Evolutionary conservation across 345 rosid species (phyloP).

Genomic region (Murraya koenigii): DNA sequence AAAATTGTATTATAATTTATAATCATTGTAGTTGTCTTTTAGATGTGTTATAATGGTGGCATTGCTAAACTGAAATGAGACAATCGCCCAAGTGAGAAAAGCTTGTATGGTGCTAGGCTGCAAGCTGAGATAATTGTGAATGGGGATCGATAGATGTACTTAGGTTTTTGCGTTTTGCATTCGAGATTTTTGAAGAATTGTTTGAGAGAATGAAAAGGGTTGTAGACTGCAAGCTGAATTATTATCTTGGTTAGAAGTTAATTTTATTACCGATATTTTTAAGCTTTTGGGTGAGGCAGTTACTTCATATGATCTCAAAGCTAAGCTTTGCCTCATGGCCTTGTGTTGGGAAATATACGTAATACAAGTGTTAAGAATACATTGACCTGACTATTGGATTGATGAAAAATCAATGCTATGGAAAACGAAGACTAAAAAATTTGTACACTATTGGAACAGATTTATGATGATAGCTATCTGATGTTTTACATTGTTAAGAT

Average conservation of each 20-base stretch:
- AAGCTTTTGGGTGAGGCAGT: neutral
- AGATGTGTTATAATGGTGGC: neutral
- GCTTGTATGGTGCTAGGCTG: neutral
- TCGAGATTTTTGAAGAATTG: neutral
- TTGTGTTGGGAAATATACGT: no score
- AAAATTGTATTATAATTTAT: neutral
- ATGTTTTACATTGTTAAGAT: neutral
- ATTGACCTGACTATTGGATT: neutral
- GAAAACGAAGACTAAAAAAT: neutral
- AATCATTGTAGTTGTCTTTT: neutral
- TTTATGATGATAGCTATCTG: neutral
- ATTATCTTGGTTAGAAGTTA: neutral
- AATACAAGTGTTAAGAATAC: neutral
- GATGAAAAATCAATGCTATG: neutral
- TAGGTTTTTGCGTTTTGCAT: neutral
- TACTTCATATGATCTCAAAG: neutral
- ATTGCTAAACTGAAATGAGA: neutral
- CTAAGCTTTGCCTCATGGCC: neutral
- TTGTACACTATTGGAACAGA: neutral
- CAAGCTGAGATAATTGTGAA: neutral
- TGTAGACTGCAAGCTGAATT: neutral
- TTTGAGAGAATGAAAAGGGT: neutral
- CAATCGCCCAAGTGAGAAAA: neutral
- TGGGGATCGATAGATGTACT: neutral
- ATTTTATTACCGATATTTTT: neutral